Percentiles rank a stretch among this genome's conserved stretches.
These are phyloP conservation scores for Arthroderma sp. DNA, from an alignment of 2,329 filamentous ascomycete genomes.

Conservation along the genomic window DNA sequence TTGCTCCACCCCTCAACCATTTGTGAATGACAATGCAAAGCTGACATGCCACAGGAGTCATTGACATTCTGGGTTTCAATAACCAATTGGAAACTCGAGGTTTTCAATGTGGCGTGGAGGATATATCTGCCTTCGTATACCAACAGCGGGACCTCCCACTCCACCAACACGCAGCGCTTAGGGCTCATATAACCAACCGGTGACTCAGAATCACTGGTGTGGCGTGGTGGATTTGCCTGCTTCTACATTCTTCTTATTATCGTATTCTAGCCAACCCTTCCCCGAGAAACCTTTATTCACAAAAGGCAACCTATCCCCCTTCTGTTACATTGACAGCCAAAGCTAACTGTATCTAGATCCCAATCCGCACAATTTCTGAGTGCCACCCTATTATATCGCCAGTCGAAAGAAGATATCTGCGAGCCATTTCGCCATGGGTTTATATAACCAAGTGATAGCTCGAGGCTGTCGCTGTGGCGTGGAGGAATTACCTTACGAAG, in stretches of 20 bases:
- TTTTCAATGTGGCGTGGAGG: slow-evolving; percentile 6
- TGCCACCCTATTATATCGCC: not conserved
- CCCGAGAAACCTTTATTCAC: too few relatives aligned
- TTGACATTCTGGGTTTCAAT: not conserved
- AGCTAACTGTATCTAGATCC: too few relatives aligned
- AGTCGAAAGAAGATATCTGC: not conserved
- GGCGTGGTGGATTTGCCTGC: not conserved
- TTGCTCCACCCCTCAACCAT: not conserved
- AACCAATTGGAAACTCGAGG: slow-evolving; percentile 2
- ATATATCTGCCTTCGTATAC: not conserved
- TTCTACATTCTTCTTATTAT: not conserved
- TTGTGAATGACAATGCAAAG: not conserved
- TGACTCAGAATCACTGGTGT: not conserved
- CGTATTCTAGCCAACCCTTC: too few relatives aligned
- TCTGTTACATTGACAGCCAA: too few relatives aligned
- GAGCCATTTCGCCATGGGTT: not conserved
- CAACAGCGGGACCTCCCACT: not conserved
- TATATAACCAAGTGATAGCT: slow-evolving; percentile 4
- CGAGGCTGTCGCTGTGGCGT: slow-evolving; percentile 5
- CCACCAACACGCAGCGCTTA: not conserved
- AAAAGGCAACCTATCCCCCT: too few relatives aligned
- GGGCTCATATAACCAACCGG: slow-evolving; percentile 1
- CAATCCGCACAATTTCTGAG: not conserved
- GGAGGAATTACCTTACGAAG: not conserved
- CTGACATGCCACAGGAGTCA: not conserved